Base-by-base conservation (phyloP, 2,329 filamentous ascomycete genomes). In the Diplodia seriata region DNA sequence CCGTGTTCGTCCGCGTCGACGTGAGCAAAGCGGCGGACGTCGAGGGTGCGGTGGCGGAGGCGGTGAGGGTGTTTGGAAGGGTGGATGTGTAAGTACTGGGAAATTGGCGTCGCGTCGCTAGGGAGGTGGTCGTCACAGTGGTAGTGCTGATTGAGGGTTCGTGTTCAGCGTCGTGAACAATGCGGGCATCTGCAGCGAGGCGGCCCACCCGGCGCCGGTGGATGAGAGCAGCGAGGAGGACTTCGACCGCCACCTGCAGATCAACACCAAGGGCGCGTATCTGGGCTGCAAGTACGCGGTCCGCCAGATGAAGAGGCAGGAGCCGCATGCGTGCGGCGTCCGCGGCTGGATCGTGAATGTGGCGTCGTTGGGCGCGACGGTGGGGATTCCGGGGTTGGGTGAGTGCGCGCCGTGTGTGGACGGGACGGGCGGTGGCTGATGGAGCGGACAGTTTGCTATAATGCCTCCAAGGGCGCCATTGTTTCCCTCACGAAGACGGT, bases 401-500 rank as follows among this genome's bases (percentile, higher is more conserved):
- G 65, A 50, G 74, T 69, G 40, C 18, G n/a, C 2, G 6, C 15
- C 4, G 6, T 11, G 11, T 23, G 14, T 12, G 53, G 26, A 23
- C 12, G 14, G 15, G 9, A 23, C 8, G 9, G 57, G 3, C 23
- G 23, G 3, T 43, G 18, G 9, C 63, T 40, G 40, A 50, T 31
- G 4, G 23, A n/a, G 14, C 12, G 57, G 33, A n/a, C 70, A 74
- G 77, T 79, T 20, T 74, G 75, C 20, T 85, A 85, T 71, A 81
- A 80, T 62, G 79, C 82, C 1, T 80, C 77, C 43, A 85, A 85
- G 70, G 81, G 80, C 5, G 83, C 81, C 0, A 81, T 83, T 5
- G 74, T 81, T 8, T 75, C 79, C 36, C 75, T 86, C 53, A 84
- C 83, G 2, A 81, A 80, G 64, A 77, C 79, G 51, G 75, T 82